Percentiles rank a stretch among this genome's conserved stretches.
phyloP scores from a whole-genome alignment of 2,329 filamentous ascomycete species.

The Pseudogymnoascus sp. region DNA sequence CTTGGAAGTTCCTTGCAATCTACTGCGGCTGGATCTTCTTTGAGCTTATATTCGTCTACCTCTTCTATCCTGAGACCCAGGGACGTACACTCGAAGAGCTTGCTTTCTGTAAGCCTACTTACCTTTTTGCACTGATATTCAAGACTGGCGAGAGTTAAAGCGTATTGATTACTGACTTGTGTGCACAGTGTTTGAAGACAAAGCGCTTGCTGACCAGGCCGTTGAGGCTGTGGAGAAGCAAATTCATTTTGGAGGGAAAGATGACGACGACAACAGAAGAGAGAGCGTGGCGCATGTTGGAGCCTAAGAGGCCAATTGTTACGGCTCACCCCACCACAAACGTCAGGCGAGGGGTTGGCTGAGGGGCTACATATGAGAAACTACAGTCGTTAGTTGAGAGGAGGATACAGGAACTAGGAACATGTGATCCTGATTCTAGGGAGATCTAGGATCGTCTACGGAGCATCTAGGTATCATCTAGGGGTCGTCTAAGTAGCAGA shows the following conservation, averaged over 20 bases:
- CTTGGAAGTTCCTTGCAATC: slow-evolving; percentile 37
- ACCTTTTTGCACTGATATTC: background rate
- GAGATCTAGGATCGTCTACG: too few species aligned
- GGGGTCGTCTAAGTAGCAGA: too few species aligned
- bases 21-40: slow-evolving; percentile 37
- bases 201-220: slow-evolving; percentile 20
- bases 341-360: too few species aligned
- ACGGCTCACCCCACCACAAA: too few species aligned
- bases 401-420: too few species aligned
- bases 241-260: slow-evolving; percentile 18
- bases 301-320: background rate
- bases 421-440: too few species aligned
- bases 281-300: background rate
- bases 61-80: slow-evolving; percentile 23
- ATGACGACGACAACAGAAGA: background rate
- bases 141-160: background rate
- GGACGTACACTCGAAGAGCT: slow-evolving; percentile 14
- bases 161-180: slow-evolving; percentile 14
- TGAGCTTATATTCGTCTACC: slow-evolving; percentile 36
- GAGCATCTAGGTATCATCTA: too few species aligned
- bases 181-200: slow-evolving; percentile 27
- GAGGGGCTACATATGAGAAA: too few species aligned
- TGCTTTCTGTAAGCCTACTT: slow-evolving; percentile 10
- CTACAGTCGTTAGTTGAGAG: too few species aligned
- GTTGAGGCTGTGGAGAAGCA: slow-evolving; percentile 27